Conservation (phyloP, 2,329 filamentous ascomycete genomes). For the Fusarium sp. region DNA sequence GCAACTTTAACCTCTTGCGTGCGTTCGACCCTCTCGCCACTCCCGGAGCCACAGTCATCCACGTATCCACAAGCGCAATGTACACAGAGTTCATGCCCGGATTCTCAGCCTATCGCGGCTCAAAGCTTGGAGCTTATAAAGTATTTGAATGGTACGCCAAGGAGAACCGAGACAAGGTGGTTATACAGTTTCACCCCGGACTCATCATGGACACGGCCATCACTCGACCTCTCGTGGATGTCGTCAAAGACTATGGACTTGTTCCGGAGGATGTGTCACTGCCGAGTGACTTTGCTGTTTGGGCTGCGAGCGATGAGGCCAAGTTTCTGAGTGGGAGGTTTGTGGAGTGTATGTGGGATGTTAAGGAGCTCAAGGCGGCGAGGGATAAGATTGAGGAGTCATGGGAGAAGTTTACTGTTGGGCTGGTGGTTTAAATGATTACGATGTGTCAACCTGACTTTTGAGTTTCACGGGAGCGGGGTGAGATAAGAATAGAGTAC, state of each 20-base stretch:
- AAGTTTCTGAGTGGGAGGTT: conserved; percentile 55
- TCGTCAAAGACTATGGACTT: conserved; percentile 17
- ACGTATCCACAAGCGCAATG: conserved; percentile 32
- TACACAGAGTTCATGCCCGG: conserved; percentile 40
- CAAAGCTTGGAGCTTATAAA: conserved; percentile 52
- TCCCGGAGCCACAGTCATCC: conserved; percentile 38
- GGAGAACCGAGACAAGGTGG: conserved; percentile 50
- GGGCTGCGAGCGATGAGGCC: conserved; percentile 55
- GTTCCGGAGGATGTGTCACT: conserved; percentile 42
- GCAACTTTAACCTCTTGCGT: conserved; percentile 43
- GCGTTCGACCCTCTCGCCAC: conserved; percentile 40
- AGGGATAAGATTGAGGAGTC: conserved; percentile 45
- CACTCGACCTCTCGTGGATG: conserved; percentile 10
- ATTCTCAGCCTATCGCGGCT: conserved; percentile 50
- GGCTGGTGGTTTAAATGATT: conserved; percentile 1
- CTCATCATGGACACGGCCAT: conserved; percentile 45
- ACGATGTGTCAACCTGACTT: background rate
- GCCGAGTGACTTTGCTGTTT: conserved; percentile 53
- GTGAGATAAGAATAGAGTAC: background rate
- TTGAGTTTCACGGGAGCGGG: background rate
- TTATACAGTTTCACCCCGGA: conserved; percentile 55
- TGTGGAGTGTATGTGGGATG: conserved; percentile 60
- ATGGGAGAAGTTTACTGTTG: conserved; percentile 30
- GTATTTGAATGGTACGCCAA: conserved; percentile 52
- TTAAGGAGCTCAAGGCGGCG: conserved; percentile 55